Evolutionary conservation across 768 basidiomycete genomes (phyloP).

Genomic region (Tubosaeta sp.): DNA sequence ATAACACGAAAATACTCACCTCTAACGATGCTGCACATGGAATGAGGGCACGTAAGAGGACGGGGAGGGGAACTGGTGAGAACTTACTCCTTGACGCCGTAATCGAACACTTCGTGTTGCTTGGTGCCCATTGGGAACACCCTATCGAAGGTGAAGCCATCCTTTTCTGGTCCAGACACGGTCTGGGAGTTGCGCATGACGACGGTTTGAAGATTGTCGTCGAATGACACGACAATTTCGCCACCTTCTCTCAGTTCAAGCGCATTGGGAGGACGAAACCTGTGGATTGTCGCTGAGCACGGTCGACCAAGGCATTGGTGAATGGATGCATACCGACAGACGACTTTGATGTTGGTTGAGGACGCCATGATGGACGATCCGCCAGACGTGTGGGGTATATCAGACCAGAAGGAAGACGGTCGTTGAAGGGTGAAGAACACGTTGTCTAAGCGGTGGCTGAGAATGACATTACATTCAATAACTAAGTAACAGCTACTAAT

Average conservation of each 20-base stretch:
- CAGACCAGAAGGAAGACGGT: conserved; percentile 4
- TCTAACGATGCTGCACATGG: conserved; percentile 71
- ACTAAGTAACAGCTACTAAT: conserved; percentile 8
- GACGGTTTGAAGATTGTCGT: conserved; percentile 81
- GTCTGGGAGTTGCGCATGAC: conserved; percentile 67
- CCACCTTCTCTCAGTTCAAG: conserved; percentile 86
- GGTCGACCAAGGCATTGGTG: conserved; percentile 4
- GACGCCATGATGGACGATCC: conserved; percentile 57
- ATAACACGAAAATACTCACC: conserved; percentile 41
- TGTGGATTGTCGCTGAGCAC: conserved; percentile 27
- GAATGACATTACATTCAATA: conserved; percentile 4
- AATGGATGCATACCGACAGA: conserved; percentile 80
- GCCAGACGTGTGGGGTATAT: conserved; percentile 19
- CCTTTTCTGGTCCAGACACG: conserved; percentile 84
- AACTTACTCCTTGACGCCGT: conserved; percentile 93
- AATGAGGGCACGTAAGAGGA: conserved; percentile 16
- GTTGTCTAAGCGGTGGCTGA: conserved; percentile 29
- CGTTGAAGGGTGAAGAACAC: conserved; percentile 16
- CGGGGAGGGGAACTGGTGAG: not conserved
- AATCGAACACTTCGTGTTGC: conserved; percentile 96
- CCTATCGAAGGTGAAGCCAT: conserved; percentile 97
- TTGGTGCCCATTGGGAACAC: conserved; percentile 90
- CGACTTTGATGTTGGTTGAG: conserved; percentile 93
- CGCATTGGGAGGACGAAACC: conserved; percentile 93
- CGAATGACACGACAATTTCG: conserved; percentile 86